Evolutionary conservation across 805 yeast species (phyloP), one percentile per base, ranked within the genome.

Genomic region (Spathaspora arborariae): DNA sequence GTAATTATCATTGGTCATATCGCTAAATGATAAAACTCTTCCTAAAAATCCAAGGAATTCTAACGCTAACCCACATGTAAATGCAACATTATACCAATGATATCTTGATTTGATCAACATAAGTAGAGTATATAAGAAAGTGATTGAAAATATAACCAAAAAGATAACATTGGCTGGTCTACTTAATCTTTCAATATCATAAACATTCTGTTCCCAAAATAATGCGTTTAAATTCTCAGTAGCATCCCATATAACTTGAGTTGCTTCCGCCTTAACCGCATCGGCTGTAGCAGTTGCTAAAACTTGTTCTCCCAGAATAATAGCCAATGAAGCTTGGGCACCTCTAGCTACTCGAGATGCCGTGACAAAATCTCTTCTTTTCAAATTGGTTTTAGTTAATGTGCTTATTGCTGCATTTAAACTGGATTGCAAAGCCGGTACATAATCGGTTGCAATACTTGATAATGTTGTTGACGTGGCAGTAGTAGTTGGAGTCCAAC

Each of bases 21-120:
- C 64, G 19, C 41, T 42, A 41, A 68, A 52, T 7, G 65, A 51
- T 35, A 68, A 51, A 2, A 65, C 56, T 49, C 75, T 58, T 5
- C 72, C 73, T 48, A 69, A 50, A 42, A 64, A 68, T 8, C 75
- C 75, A 20, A 56, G 21, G 27, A 61, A 56, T 52, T 69, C 70
- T 19, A 68, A 56, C 1, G 51, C 56, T 42, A 55, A 63, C 1
- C 73, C 75, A 39, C 59, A 54, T 42, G 58, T 51, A 46, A 67
- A 68, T 3, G 71, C 56, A 21, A 68, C 51, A 48, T 68, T 68
- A 49, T 52, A 69, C 72, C 72, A 69, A 39, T 54, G 59, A 51
- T 65, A 65, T 41, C 69, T 56, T 2, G 73, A 67, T 47, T 55
- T 56, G 30, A 45, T 42, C 2, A 56, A 22, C 66, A 68, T 63